Base-by-base conservation (phyloP, 2,329 filamentous ascomycete genomes). In the Achaetomium macrosporum region DNA sequence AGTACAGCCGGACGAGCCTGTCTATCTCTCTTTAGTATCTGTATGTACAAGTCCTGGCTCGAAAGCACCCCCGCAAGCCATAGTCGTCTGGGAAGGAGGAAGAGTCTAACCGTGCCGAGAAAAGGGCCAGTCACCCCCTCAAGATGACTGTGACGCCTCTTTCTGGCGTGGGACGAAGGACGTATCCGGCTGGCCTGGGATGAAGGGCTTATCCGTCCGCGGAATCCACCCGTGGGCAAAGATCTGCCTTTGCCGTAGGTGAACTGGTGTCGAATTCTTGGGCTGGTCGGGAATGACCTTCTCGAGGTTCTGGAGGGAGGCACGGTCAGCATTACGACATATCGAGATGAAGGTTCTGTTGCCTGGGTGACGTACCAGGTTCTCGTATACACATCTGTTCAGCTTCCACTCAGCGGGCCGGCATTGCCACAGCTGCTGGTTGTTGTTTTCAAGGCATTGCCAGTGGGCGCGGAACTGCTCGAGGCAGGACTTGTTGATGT, bases 341-440 rank as follows among this genome's bases (percentile, higher is more conserved):
- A 13, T n/a, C 13, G 5, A 4, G n/a, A 8, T 8, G 13, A n/a
- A 16, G 10, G 35, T 5, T 6, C 3, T 13, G 13, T 16, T n/a
- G 35, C 5, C 10, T 10, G n/a, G n/a, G n/a, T n/a, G 17, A 77
- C 87, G 57, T 77, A 99, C 93, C 76, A 99, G 73, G 70, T 96
- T 97, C 62, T 96, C 86, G 68, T 88, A 97, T 45, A 96, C 91
- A 73, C 93, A 99, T 75, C 85, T 87, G 79, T 96, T 99, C 65
- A 99, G 76, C 68, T 85, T 85, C 82, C 89, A 85, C 78, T 99
- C 93, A 59, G 81, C 77, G 66, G 84, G 84, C 64, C 93, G 83
- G 77, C 93, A 99, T 68, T 97, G 90, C 87, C 90, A 99, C 55
- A 97, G 76, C 73, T 96, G 89, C 68, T 99, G 93, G 78, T 99